These are phyloP conservation scores for Trichoderma polysporum DNA, from an alignment of 2,329 filamentous ascomycete genomes.

Conservation along the genomic window DNA sequence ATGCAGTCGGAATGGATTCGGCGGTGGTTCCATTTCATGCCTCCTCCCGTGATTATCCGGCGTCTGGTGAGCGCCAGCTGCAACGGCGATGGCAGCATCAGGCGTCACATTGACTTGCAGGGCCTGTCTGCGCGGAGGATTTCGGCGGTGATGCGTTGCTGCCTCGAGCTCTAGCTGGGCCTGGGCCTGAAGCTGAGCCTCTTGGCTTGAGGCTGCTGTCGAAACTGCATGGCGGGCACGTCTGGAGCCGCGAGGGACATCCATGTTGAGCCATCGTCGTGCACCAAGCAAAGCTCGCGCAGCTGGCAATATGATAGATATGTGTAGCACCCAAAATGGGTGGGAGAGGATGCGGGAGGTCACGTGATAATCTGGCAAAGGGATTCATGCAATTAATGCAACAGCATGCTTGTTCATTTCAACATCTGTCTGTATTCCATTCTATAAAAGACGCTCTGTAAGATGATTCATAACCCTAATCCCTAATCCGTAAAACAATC, in stretches of 20 bases:
- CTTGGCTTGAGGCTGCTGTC: slow-evolving; percentile 23
- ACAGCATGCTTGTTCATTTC: too few relatives aligned
- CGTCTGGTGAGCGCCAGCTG: slow-evolving; percentile 23
- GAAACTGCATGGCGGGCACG: slow-evolving; percentile 34
- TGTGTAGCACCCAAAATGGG: background rate
- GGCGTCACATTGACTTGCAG: slow-evolving; percentile 23
- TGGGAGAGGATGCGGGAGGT: background rate
- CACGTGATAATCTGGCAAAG: slow-evolving; percentile 9
- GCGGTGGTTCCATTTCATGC: slow-evolving; percentile 25
- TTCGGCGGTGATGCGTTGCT: slow-evolving; percentile 8
- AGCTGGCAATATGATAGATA: background rate
- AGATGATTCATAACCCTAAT: too few relatives aligned
- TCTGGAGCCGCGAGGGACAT: slow-evolving; percentile 34
- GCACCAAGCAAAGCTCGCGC: background rate
- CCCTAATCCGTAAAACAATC: background rate
- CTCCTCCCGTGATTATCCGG: slow-evolving; percentile 28
- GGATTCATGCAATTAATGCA: too few relatives aligned
- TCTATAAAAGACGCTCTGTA: background rate
- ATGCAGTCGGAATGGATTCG: slow-evolving; percentile 40
- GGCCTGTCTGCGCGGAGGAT: slow-evolving; percentile 16
- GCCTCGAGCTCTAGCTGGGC: slow-evolving; percentile 19
- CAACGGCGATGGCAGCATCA: slow-evolving; percentile 7
- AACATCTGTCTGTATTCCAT: background rate
- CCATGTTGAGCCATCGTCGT: slow-evolving; percentile 26
- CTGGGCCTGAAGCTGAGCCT: slow-evolving; percentile 15